Evolutionary conservation across 352 stramenopile genomes (phyloP), one percentile per base, ranked within the genome.

Genomic region (Pythium phragmiticola): DNA sequence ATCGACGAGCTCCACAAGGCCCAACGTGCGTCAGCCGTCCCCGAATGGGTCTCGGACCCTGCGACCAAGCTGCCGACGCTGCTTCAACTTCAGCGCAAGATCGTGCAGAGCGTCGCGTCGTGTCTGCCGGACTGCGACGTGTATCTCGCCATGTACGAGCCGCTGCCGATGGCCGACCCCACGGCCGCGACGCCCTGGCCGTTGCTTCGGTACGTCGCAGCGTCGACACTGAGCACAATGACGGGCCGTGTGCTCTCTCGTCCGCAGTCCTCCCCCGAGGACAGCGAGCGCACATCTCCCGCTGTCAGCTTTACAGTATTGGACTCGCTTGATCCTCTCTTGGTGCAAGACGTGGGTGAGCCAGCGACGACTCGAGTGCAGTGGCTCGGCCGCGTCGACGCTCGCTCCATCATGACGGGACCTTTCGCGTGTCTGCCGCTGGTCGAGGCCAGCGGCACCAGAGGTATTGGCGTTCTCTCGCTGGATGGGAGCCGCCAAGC

Each of bases 111-210:
- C 12, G 73, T 82, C 8, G 71, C 88, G 45, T 46, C 62, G 16
- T 92, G 82, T 60, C 65, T 94, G 33, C 80, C 62, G 39, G 81
- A 91, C 34, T 89, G 77, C 36, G 84, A 92, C 53, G 49, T 91
- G 42, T 94, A 94, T 65, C 36, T 94, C 11, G 81, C 68, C 1
- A 78, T 91, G 67, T 73, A 77, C 41, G 81, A 94, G 42, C 47
- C 64, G 2, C 66, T 90, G n/a, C 77, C 81, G 2, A 75, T 74
- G 43, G 61, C 65, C 1, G 23, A 67, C 30, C 78, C 70, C 0
- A 61, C 65, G 13, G 46, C 50, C 13, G 56, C 65, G 0, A 74
- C 69, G 0, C 48, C 73, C 3, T 75, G 39, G 23, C 70, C 74
- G 0, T 26, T 84, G 7, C 52, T 94, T 12, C 68, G 74, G 0